Evolutionary conservation across 257 asterid genomes (phyloP).

Genomic region (Solanum neorickii): DNA sequence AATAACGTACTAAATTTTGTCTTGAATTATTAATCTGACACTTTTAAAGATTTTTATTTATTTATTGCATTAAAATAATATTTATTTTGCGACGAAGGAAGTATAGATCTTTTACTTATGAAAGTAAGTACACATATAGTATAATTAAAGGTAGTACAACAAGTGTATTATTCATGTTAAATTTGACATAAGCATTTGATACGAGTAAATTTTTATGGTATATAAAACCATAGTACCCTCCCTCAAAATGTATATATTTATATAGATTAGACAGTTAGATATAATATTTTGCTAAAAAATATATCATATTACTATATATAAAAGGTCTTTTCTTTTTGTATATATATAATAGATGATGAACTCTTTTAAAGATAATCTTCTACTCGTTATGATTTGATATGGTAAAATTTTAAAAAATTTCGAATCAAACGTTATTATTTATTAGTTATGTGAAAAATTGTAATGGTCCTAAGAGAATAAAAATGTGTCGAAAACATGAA

Average conservation of each 20-base stretch:
- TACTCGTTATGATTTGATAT: neutral
- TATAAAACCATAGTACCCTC: neutral
- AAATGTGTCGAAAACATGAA: neutral
- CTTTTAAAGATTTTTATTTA: neutral
- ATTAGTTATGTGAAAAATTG: no score
- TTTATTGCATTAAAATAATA: neutral
- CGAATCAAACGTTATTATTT: neutral
- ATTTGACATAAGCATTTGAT: neutral
- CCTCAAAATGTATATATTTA: neutral
- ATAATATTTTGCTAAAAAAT: neutral
- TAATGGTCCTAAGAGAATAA: neutral
- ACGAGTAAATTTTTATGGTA: neutral
- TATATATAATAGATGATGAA: neutral
- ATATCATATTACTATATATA: neutral
- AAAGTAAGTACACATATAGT: neutral
- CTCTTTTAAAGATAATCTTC: neutral
- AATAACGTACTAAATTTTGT: neutral
- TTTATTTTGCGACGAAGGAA: neutral
- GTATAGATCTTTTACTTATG: neutral
- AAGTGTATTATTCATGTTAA: neutral
- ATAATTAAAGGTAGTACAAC: neutral
- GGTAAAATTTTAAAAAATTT: neutral
- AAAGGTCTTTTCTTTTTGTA: fast-evolving
- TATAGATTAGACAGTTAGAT: neutral
- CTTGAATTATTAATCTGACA: no score